A percentile compares a stretch with the other conserved stretches of the same genome.
These are phyloP conservation scores for Boletus subcaerulescens DNA, from an alignment of 768 basidiomycete species.

Conservation along the genomic window DNA sequence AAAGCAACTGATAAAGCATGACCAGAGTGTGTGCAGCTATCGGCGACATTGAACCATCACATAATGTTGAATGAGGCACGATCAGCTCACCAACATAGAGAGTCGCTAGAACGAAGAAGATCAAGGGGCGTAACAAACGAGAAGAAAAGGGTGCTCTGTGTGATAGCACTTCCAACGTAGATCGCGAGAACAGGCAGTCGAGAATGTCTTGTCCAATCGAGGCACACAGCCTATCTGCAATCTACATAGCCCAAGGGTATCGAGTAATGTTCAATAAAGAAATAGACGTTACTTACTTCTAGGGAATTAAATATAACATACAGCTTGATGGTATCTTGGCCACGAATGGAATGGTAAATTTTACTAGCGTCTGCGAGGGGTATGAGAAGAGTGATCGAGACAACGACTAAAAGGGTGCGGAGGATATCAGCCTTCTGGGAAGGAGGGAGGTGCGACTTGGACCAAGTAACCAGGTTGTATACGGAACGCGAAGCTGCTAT, in stretches of 20 bases:
- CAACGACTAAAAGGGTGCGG: conserved; percentile 69
- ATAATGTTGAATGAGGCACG: not conserved
- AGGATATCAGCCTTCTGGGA: conserved; percentile 92
- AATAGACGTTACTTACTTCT: conserved; percentile 60
- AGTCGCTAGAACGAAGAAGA: conserved; percentile 80
- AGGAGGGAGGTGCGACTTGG: conserved; percentile 63
- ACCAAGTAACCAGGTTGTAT: conserved; percentile 46
- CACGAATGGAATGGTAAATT: conserved; percentile 96
- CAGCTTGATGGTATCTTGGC: conserved; percentile 97
- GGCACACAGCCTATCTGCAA: conserved; percentile 90
- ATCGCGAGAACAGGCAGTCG: conserved; percentile 93
- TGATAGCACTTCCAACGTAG: conserved; percentile 76
- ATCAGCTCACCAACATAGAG: conserved; percentile 71
- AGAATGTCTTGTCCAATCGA: conserved; percentile 98
- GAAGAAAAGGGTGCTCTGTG: conserved; percentile 57
- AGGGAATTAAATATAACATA: conserved; percentile 99
- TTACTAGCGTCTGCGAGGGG: conserved; percentile 93
- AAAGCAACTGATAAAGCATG: conserved; percentile 92
- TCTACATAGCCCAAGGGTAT: conserved; percentile 45
- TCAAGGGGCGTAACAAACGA: conserved; percentile 71
- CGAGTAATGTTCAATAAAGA: not conserved
- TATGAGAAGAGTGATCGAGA: conserved; percentile 71
- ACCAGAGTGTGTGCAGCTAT: conserved; percentile 88
- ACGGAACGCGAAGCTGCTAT: conserved; percentile 61
- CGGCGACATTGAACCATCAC: not conserved